Base-by-base conservation (phyloP, 768 basidiomycete species). In the Tulasnella calospora region DNA sequence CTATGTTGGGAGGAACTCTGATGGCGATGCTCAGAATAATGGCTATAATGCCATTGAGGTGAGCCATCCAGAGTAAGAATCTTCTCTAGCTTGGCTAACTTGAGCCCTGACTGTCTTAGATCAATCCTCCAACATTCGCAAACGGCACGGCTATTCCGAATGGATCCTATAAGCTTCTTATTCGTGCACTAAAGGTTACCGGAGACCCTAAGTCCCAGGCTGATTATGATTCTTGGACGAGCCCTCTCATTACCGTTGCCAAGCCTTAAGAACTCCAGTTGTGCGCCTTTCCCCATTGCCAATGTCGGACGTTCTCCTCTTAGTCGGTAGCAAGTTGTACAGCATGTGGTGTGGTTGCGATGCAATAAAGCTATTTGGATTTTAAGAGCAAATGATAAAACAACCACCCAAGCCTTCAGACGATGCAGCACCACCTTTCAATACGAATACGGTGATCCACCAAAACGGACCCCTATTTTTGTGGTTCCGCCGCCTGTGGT, bases 201-300 rank as follows among this genome's bases (percentile, higher is more conserved):
- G 88, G 87, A 5, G 83, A 87, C 76, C 81, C 83, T 4, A 83
- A 80, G 12, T 83, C 84, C 19, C 83, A 86, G 79, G 82, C 82
- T 30, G 87, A 88, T 82, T 88, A 85, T 81, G 87, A 88, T 82
- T 83, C 84, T 38, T 88, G 86, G 83, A 71, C 84, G 78, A 83
- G 83, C 70, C 85, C 85, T 1, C 75, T 83, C n/a, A 77, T 85
- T 70, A 83, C 83, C 19, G 51, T 80, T 79, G 73, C 61, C 33
- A 67, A 67, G n/a, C 61, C 61, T 30, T 67, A 12, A 67, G 61
- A 13, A 15, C 12, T 10, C 41, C 27, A 23, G 10, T 23, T 44
- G 7, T 15, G 41, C 12, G 13, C 47, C 21, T 51, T 51, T 23
- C 47, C 47, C 47, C 2, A 9, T 23, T 23, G 47, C 9, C 47